Evolutionary conservation across 176 grass and related monocot genomes (phyloP), one percentile per base, ranked within the genome.

Genomic region (Triticum turgidum): DNA sequence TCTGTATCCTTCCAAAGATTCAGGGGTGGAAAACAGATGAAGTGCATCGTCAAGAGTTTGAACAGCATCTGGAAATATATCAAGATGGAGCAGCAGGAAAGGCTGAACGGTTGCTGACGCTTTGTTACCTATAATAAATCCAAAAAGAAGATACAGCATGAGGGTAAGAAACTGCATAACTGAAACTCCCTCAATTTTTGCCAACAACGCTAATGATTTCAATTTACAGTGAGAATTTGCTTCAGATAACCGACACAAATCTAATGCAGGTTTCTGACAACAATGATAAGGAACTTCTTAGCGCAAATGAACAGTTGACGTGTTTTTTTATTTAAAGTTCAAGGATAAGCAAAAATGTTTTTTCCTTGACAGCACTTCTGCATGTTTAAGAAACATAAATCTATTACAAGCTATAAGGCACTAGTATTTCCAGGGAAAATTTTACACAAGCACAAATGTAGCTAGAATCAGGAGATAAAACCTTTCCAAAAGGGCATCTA

Each of bases 1-100:
- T 91, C 89, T 92, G 73, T 99, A 99, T 69, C 94, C 97, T 96
- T 99, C 97, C 73, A 99, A 87, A 77, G 88, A 94, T 88, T 99
- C 97, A 3, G 92, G 85, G 74, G 90, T 47, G 74, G 87, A 92
- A 64, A 99, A 99, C 12, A 96, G 73, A 91, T 44, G 88, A 74
- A 99, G 86, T 65, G 97, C 97, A 78, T 96, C 88, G 12, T 91
- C 89, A 35, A 99, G 91, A 10, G 88, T 93, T 24, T 91, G 89
- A 89, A 99, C 86, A 58, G 78, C 51, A 51, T 96, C 94, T 45
- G 94, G 90, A 47, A 96, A 93, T 86, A 99, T 99, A 78, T 99
- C 97, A 78, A 99, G 97, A 87, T 99, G 97, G 56, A 99, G 90
- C 56, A 99, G 89, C 42, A 96, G 87, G 89, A 89, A 99, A 77